phyloP scores from a whole-genome alignment of 2,329 filamentous ascomycete genomes.

The Pseudogymnoascus sp. region DNA sequence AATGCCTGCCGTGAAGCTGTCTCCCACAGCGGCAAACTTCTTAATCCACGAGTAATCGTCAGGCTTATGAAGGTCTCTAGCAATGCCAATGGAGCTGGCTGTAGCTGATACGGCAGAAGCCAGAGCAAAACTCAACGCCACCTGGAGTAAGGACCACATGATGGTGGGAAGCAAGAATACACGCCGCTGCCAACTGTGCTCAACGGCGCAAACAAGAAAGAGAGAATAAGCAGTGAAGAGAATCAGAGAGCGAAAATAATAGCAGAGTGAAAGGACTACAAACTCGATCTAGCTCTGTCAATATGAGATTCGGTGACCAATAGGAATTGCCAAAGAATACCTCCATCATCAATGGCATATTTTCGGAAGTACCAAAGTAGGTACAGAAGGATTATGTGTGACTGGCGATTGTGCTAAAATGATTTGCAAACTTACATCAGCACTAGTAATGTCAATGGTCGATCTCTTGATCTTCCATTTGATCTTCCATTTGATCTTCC shows the following conservation, averaged over 20 bases:
- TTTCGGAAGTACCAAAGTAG: neutral
- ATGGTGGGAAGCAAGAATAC: neutral
- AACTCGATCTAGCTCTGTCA: neutral
- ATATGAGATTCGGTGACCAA: neutral
- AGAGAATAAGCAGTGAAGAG: neutral
- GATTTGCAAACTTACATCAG: constrained; percentile 3
- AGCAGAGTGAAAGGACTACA: neutral
- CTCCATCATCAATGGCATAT: neutral
- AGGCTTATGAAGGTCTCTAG: neutral
- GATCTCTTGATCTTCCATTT: too few species aligned
- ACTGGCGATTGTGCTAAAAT: neutral
- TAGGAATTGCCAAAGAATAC: neutral
- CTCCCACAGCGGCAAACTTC: constrained; percentile 30
- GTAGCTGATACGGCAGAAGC: neutral
- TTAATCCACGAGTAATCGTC: constrained; percentile 17
- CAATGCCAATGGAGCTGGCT: neutral
- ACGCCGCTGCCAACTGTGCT: neutral
- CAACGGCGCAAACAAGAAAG: neutral
- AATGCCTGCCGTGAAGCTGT: constrained; percentile 33
- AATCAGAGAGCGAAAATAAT: neutral
- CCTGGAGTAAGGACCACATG: neutral
- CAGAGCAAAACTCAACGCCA: neutral
- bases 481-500: too few species aligned
- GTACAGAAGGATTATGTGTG: neutral
- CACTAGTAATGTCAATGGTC: neutral